Evolutionary conservation across 2,329 filamentous ascomycete species (phyloP), one percentile per base, ranked within the genome.

Genomic region (Monilinia aucupariae): DNA sequence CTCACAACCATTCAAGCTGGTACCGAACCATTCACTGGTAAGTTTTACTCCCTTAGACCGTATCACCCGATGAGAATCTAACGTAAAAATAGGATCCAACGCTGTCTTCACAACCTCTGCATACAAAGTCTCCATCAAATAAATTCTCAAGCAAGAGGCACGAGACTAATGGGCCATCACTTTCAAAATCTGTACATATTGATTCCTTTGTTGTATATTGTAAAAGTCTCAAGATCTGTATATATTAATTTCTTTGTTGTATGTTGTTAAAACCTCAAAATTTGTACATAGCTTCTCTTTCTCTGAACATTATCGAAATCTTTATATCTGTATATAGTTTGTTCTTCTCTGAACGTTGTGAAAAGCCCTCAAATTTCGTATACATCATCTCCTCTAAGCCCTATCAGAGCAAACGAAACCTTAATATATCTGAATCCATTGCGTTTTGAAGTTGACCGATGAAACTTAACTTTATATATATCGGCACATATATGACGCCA

Each of bases 1-100:
- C 69, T 87, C 64, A 76, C 79, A 66, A 79, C 77, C 64, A 75
- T 84, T 34, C 78, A 79, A 63, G 81, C 81, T 15, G 82, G 83
- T 8, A 85, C 82, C 3, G 82, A 85, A 75, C 78, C 82, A 3
- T 85, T 63, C 67, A 77, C 76, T 52, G 82, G 82, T 62, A 76
- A 47, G 63, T 61, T 8, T 6, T n/a, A n/a, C n/a, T 30, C 25
- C 13, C 32, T 5, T 1, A n/a, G 34, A 13, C 17, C 13, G n/a
- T 34, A 32, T 9, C n/a, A 10, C 0, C 25, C 3, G 6, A 13
- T 22, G 5, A 25, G 22, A 27, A 34, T 15, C 54, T 63, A 25
- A 66, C 43, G 9, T 13, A 8, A n/a, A n/a, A 17, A 20, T 48
- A 61, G 82, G 82, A 59, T 76, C 68, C 47, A 75, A 80, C 58